These are phyloP conservation scores for Fusarium miscanthi DNA, from an alignment of 2,329 filamentous ascomycete genomes.

Conservation along the genomic window DNA sequence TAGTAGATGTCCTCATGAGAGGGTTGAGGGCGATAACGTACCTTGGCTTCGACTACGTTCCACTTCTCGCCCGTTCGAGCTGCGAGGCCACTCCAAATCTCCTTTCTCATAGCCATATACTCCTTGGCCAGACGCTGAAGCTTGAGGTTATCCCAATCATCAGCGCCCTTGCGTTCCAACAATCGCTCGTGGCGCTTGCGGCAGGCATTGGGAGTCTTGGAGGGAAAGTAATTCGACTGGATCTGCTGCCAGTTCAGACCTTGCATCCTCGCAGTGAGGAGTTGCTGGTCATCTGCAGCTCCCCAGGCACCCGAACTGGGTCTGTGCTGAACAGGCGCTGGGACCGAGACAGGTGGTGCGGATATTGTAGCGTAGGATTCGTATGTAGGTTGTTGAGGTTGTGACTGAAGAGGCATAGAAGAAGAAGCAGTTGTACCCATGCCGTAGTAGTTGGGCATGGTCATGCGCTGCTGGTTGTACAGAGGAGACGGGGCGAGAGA, in stretches of 20 bases:
- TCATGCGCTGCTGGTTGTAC: slow-evolving; percentile 56
- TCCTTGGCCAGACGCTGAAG: slow-evolving; percentile 79
- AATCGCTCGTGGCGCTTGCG: slow-evolving; percentile 89
- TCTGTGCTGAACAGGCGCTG: slow-evolving; percentile 62
- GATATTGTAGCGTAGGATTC: slow-evolving; percentile 53
- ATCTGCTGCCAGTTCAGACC: slow-evolving; percentile 89
- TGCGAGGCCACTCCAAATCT: slow-evolving; percentile 84
- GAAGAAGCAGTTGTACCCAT: slow-evolving; percentile 51
- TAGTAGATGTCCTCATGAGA: background rate
- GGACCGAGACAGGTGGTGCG: slow-evolving; percentile 48
- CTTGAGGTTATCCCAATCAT: slow-evolving; percentile 83
- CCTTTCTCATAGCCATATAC: slow-evolving; percentile 82
- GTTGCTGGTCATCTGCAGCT: slow-evolving; percentile 76
- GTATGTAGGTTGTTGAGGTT: slow-evolving; percentile 51
- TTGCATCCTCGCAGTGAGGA: slow-evolving; percentile 76
- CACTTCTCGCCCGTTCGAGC: slow-evolving; percentile 83
- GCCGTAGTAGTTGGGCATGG: slow-evolving; percentile 56
- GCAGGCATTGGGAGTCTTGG: slow-evolving; percentile 84
- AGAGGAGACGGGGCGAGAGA: slow-evolving; percentile 57
- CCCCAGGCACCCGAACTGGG: slow-evolving; percentile 77
- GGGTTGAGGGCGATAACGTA: slow-evolving; percentile 46
- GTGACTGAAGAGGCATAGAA: slow-evolving; percentile 47
- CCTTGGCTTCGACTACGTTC: slow-evolving; percentile 75
- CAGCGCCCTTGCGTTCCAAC: slow-evolving; percentile 78
- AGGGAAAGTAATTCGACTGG: slow-evolving; percentile 78